Base-by-base conservation (phyloP, 306 rosid species). In the Acacia confusa region DNA sequence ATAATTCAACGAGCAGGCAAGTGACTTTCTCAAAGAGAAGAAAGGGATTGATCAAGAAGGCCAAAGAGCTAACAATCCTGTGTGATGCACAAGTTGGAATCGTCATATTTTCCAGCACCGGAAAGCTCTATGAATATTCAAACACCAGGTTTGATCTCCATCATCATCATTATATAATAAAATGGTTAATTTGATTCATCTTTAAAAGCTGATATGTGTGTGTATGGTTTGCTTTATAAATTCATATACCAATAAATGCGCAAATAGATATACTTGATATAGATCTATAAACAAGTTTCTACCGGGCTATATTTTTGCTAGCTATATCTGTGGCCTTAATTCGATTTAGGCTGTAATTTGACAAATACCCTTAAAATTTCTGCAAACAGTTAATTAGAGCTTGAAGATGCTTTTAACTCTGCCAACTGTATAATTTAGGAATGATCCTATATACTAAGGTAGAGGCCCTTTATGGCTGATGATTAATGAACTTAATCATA, bases 21-120 rank as follows among this genome's bases (percentile, higher is more conserved):
- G 98, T 94, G 76, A 94, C 98, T 81, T 94, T 94, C 87, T 92
- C 98, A 3, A 94, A 94, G 89, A 89, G 98, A 74, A 88, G 98
- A 77, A 92, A 94, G 85, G 97, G 98, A 9, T 85, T 94, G 87
- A 88, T 92, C 75, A 94, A 94, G 89, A 94, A 94, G 84, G 94
- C 98, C 0, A 91, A 91, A 67, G 98, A 94, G 81, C 82, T 94
- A 3, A 92, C 94, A 7, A 90, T 92, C 80, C 91, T 94, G 69
- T 94, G 98, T 34, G 98, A 94, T 85, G 98, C 94, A 19, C 86
- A 94, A 84, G 90, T 94, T 87, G 96, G 96, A 13, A 88, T 94
- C 64, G 44, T 88, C 10, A 94, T 94, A 36, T 92, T 89, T 85
- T 92, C 98, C 68, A 88, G 92, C 85, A 86, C 98, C 0, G 96